Evolutionary conservation across 352 stramenopile genomes (phyloP), one percentile per base, ranked within the genome.

Genomic region (Blastocystis sp.): DNA sequence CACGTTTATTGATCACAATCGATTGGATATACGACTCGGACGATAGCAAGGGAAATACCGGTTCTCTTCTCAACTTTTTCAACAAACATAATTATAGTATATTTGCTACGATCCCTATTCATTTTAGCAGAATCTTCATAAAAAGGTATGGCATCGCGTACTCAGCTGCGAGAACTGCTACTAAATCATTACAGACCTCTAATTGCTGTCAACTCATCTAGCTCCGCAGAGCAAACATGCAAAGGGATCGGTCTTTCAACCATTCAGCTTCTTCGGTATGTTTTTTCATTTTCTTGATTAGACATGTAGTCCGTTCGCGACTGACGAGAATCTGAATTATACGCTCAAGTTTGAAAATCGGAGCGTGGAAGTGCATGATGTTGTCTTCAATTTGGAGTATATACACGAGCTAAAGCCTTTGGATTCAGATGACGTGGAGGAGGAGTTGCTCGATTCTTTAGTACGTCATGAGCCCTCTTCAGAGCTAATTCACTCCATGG

Each of bases 211-310:
- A 55, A 84, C 9, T 84, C 73, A 26, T 69, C 73, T 0, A 84
- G 53, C 34, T 63, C n/a, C 8, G 73, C 73, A 54, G 73, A 84
- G 62, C 50, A 69, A 41, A 68, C 53, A 68, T 84, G 73, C 73
- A 64, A 39, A 64, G 53, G 62, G 26, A 13, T 26, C 2, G 47
- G 73, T 20, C 15, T 84, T 6, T 68, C 73, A 13, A 61, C 55
- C 47, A 63, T 84, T n/a, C 50, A 84, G 55, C 53, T 84, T 8
- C n/a, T 84, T 15, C 34, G 54, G 73, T 84, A 37, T 29, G 15
- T 43, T 2, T 7, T 29, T 26, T 53, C 68, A 34, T 45, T 23
- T 84, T 43, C 20, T 55, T 7, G 26, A 18, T 41, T 68, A 20
- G 7, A 13, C 8, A 50, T n/a, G 43, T 84, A 84, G 73, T 34